phyloP scores from a whole-genome alignment of 1,284 basidiomycete species.

The Termitomyces sp. region DNA sequence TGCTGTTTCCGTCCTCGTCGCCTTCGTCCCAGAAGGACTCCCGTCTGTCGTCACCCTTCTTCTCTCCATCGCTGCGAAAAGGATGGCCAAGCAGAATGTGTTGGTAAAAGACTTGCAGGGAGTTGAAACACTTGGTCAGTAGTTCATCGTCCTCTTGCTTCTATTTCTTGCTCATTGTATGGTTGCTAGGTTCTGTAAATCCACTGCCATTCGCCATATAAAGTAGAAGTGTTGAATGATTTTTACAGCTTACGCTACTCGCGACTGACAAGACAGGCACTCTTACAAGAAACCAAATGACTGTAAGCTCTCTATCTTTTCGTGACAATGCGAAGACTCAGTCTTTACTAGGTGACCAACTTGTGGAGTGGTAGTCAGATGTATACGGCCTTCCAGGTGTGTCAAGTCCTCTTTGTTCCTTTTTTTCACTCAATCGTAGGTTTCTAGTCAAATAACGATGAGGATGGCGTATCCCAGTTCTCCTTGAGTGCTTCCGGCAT shows the following conservation, averaged over 20 bases:
- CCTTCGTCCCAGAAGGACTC: slow-evolving; percentile 65
- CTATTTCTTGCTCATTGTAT: background rate
- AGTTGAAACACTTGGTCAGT: slow-evolving; percentile 61
- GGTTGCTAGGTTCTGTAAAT: slow-evolving; percentile 28
- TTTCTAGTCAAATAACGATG: slow-evolving; percentile 58
- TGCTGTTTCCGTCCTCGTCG: slow-evolving; percentile 67
- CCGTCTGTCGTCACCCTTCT: slow-evolving; percentile 68
- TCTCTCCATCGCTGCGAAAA: slow-evolving; percentile 65
- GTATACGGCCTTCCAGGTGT: slow-evolving; percentile 57
- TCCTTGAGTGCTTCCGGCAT: slow-evolving; percentile 49
- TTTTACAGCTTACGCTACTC: slow-evolving; percentile 49
- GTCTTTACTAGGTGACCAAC: slow-evolving; percentile 43
- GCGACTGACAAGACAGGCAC: slow-evolving; percentile 78
- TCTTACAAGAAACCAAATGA: slow-evolving; percentile 71
- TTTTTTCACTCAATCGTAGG: background rate
- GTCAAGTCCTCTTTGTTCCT: slow-evolving; percentile 1
- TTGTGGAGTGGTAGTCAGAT: slow-evolving; percentile 57
- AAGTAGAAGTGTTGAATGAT: slow-evolving; percentile 4
- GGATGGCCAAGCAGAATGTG: slow-evolving; percentile 70
- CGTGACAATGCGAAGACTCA: background rate
- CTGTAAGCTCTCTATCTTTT: slow-evolving; percentile 30
- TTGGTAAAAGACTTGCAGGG: slow-evolving; percentile 66
- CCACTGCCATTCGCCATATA: slow-evolving; percentile 1
- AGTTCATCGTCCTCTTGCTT: background rate
- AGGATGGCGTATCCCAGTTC: slow-evolving; percentile 44